Conservation (phyloP, 768 basidiomycete genomes). For the Kwoniella heveanensis region DNA sequence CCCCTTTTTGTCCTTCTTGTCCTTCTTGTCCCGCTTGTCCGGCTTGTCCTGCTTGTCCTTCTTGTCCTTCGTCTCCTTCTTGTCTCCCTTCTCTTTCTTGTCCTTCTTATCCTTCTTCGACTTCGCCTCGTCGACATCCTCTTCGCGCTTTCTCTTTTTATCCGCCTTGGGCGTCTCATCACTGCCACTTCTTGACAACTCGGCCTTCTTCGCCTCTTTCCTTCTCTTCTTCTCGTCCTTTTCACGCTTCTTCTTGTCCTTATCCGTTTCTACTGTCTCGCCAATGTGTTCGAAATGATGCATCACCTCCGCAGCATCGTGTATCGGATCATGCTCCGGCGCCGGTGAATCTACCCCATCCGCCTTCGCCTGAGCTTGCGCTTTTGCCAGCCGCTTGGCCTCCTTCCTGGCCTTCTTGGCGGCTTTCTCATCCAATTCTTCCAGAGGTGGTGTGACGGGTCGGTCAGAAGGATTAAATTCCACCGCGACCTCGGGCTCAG, state of each 20-base stretch:
- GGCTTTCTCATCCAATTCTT: slow-evolving; percentile 32
- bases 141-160: slow-evolving; percentile 16
- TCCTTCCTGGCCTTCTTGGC: slow-evolving; percentile 29
- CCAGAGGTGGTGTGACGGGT: slow-evolving; percentile 37
- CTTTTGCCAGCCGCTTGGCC: slow-evolving; percentile 16
- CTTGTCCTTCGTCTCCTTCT: slow-evolving; percentile 22
- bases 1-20: slow-evolving; percentile 5
- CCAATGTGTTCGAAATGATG: slow-evolving; percentile 20
- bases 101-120: slow-evolving; percentile 33
- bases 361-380: neutral
- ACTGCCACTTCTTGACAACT: slow-evolving; percentile 17
- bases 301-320: slow-evolving; percentile 13
- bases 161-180: slow-evolving; percentile 6
- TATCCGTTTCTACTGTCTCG: slow-evolving; percentile 16
- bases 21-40: slow-evolving; percentile 21
- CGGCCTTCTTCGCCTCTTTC: slow-evolving; percentile 31
- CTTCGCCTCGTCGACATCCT: slow-evolving; percentile 8
- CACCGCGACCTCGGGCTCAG: slow-evolving; percentile 34
- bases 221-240: slow-evolving; percentile 48
- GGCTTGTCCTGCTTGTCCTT: slow-evolving; percentile 33
- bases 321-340: slow-evolving; percentile 15
- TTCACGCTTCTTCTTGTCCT: slow-evolving; percentile 26
- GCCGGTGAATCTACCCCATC: neutral
- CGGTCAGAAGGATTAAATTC: slow-evolving; percentile 21
- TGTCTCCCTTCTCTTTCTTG: slow-evolving; percentile 27